phyloP scores from a whole-genome alignment of 257 asterid species.

The Solanum dulcamara region DNA sequence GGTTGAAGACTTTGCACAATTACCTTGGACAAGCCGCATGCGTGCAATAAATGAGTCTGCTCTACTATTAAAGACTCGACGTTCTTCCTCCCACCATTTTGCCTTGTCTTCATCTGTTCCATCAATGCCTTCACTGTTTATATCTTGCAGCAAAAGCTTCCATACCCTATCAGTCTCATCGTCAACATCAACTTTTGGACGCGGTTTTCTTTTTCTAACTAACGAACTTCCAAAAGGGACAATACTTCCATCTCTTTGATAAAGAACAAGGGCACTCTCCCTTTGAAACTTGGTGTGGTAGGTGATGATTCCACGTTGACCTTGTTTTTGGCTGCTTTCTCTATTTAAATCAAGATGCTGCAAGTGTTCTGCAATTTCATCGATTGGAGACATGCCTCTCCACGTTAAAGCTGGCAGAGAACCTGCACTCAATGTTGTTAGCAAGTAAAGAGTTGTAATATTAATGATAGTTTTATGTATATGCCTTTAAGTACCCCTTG shows the following conservation, averaged over 20 bases:
- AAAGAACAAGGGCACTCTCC: conserved; percentile 60
- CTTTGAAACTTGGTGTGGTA: conserved; percentile 20
- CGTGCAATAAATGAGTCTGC: conserved; percentile 48
- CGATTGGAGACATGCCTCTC: conserved; percentile 31
- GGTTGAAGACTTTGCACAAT: neutral
- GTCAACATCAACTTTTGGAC: conserved; percentile 58
- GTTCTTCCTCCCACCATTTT: conserved; percentile 47
- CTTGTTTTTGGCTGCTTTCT: conserved; percentile 15
- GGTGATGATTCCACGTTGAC: conserved; percentile 18
- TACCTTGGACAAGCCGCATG: conserved; percentile 56
- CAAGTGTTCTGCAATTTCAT: conserved; percentile 42
- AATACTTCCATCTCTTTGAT: conserved; percentile 49
- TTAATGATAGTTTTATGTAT: neutral
- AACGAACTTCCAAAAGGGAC: conserved; percentile 45
- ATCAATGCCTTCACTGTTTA: conserved; percentile 39
- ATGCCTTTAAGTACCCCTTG: conserved; percentile 23
- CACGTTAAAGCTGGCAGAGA: conserved; percentile 39
- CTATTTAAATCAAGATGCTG: conserved; percentile 42
- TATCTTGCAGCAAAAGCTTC: conserved; percentile 42
- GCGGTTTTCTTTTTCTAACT: conserved; percentile 38
- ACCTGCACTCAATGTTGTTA: conserved; percentile 36
- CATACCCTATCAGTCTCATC: conserved; percentile 43
- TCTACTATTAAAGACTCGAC: conserved; percentile 37
- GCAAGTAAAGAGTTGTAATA: neutral
- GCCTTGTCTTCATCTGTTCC: conserved; percentile 38